Evolutionary conservation across 2,329 filamentous ascomycete genomes (phyloP).

Genomic region (Ophiocordyceps unilateralis): DNA sequence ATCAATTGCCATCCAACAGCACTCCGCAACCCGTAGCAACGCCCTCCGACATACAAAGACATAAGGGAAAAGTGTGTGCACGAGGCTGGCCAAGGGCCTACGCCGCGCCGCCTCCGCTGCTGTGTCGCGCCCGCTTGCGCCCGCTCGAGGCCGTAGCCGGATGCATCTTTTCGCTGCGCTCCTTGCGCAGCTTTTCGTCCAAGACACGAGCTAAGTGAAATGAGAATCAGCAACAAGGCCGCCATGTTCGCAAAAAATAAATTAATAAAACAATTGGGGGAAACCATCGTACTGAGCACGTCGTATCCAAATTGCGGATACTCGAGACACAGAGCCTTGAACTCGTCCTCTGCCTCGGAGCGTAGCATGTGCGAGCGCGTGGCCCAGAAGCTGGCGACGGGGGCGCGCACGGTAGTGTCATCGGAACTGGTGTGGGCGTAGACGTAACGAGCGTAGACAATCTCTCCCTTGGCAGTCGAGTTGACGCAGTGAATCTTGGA

Average conservation of each 20-base stretch:
- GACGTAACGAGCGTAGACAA: constrained; percentile 79
- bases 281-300: constrained; percentile 50
- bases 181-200: constrained; percentile 49
- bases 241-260: no score
- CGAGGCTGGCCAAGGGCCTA: no score
- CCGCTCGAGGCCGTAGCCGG: constrained; percentile 25
- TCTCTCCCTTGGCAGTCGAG: constrained; percentile 75
- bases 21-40: no score
- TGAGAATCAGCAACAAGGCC: neutral
- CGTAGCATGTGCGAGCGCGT: constrained; percentile 63
- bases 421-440: constrained; percentile 58
- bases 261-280: neutral
- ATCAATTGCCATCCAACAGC: no score
- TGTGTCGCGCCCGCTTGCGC: constrained; percentile 40
- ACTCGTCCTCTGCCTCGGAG: constrained; percentile 72
- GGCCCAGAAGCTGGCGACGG: constrained; percentile 84
- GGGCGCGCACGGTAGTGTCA: constrained; percentile 59
- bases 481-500: constrained; percentile 87
- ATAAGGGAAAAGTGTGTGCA: no score
- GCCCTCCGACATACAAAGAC: no score
- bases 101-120: constrained; percentile 14
- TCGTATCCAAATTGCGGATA: constrained; percentile 88
- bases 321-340: constrained; percentile 70
- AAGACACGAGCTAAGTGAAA: constrained; percentile 39
- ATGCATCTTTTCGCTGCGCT: constrained; percentile 42